These are phyloP conservation scores for Alectoria sarmentosa DNA, from an alignment of 495 filamentous ascomycete species.

Conservation along the genomic window DNA sequence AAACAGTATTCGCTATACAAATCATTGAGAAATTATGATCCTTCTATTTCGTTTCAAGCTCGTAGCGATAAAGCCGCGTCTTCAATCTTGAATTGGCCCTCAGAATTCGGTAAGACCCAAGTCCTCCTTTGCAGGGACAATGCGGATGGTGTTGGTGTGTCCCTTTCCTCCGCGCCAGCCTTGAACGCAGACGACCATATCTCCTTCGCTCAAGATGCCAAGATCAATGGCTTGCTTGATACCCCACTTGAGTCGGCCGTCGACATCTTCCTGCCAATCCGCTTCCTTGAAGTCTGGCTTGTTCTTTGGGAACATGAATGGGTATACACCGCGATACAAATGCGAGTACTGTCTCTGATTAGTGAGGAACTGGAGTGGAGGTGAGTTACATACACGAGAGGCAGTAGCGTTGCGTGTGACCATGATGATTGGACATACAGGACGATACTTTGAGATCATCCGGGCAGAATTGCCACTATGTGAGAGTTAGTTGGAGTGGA, in stretches of 20 bases:
- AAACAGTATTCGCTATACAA: too few species aligned
- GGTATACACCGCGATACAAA: conserved; percentile 95
- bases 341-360: conserved; percentile 59
- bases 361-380: conserved; percentile 15
- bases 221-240: conserved; percentile 77
- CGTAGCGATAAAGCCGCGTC: not conserved
- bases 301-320: conserved; percentile 83
- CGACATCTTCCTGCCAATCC: conserved; percentile 96
- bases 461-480: conserved; percentile 79
- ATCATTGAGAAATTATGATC: not conserved
- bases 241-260: conserved; percentile 93
- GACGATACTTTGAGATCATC: conserved; percentile 94
- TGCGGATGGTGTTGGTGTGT: conserved; percentile 89
- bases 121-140: conserved; percentile 60
- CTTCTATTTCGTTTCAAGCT: not conserved
- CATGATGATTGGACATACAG: conserved; percentile 98
- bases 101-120: conserved; percentile 38
- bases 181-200: conserved; percentile 89
- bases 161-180: conserved; percentile 97
- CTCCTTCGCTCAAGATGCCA: conserved; percentile 71
- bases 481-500: conserved; percentile 27
- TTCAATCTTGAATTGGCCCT: not conserved
- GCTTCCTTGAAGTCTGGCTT: conserved; percentile 91
- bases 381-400: conserved; percentile 51
- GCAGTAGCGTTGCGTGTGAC: conserved; percentile 80